Conservation (phyloP, 148 eudicot species). For the Cornus suecica region DNA sequence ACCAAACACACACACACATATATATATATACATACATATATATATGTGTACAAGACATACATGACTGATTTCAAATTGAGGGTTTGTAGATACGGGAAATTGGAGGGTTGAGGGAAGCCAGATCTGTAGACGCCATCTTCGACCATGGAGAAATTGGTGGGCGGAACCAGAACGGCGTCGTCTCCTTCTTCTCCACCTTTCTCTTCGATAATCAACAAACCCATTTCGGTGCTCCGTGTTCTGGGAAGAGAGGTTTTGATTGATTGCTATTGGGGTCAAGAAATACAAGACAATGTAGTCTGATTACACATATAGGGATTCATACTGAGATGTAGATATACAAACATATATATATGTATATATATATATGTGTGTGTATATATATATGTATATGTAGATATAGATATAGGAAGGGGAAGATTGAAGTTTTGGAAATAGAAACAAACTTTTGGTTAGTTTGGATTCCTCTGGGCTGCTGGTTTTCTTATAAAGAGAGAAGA, state of each 20-base stretch:
- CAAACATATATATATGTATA: not conserved
- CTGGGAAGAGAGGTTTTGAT: not conserved
- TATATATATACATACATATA: not conserved
- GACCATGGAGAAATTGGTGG: conserved; percentile 65
- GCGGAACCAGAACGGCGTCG: conserved; percentile 41
- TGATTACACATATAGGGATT: not conserved
- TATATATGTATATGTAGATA: too few relatives aligned
- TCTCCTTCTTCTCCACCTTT: conserved; percentile 15
- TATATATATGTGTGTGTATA: too few relatives aligned
- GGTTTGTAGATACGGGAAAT: conserved; percentile 56
- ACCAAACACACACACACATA: not conserved
- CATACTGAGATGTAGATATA: not conserved
- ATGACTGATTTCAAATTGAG: conserved; percentile 71
- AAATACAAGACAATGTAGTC: not conserved
- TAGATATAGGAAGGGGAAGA: too few relatives aligned
- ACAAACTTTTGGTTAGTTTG: too few relatives aligned
- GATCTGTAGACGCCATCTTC: conserved; percentile 77
- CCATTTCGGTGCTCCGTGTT: conserved; percentile 13
- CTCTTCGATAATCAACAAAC: conserved; percentile 23
- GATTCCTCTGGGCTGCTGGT: too few relatives aligned
- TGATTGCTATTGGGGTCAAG: not conserved
- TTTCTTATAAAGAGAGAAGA: too few relatives aligned
- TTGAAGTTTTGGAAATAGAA: too few relatives aligned
- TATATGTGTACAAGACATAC: conserved; percentile 24
- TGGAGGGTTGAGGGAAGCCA: conserved; percentile 60